Percentiles rank a stretch among this genome's conserved stretches.
phyloP scores from a whole-genome alignment of 768 basidiomycete genomes.

The Rhizopogon sp. region DNA sequence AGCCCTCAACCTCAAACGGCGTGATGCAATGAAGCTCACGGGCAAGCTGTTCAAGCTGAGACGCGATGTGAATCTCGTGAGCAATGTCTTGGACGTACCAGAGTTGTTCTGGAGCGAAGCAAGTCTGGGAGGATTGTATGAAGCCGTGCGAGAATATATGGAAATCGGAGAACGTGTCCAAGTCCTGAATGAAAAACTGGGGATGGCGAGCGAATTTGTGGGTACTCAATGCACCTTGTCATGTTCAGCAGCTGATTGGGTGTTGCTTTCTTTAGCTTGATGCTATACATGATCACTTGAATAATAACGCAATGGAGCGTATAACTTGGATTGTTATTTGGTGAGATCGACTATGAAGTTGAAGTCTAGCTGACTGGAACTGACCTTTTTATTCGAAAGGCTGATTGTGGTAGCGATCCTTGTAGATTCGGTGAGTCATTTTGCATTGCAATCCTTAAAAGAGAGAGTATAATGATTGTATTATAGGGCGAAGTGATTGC shows the following conservation, averaged over 20 bases:
- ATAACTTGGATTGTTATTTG: conserved; percentile 82
- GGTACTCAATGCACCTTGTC: conserved; percentile 23
- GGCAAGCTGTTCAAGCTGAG: conserved; percentile 83
- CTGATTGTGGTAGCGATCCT: conserved; percentile 85
- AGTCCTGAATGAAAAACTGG: conserved; percentile 83
- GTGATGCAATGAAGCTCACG: conserved; percentile 83
- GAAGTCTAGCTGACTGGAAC: not conserved
- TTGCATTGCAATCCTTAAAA: too few relatives aligned
- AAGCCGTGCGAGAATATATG: conserved; percentile 92
- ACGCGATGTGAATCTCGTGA: conserved; percentile 86
- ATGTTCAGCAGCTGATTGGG: not conserved
- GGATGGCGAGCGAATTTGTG: conserved; percentile 85
- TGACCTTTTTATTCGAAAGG: conserved; percentile 40
- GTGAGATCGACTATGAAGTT: conserved; percentile 31
- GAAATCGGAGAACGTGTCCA: conserved; percentile 82
- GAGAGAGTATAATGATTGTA: conserved; percentile 16
- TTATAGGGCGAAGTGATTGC: conserved; percentile 77
- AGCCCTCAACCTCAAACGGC: conserved; percentile 66
- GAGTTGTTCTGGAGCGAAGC: conserved; percentile 96
- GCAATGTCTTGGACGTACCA: conserved; percentile 90
- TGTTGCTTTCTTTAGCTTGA: conserved; percentile 52
- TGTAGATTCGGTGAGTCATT: conserved; percentile 68
- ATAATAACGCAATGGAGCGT: conserved; percentile 83
- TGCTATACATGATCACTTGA: conserved; percentile 90
- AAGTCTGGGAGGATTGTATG: conserved; percentile 82